These are phyloP conservation scores for Naganishia randhawae DNA, from an alignment of 768 basidiomycete genomes.

Conservation along the genomic window DNA sequence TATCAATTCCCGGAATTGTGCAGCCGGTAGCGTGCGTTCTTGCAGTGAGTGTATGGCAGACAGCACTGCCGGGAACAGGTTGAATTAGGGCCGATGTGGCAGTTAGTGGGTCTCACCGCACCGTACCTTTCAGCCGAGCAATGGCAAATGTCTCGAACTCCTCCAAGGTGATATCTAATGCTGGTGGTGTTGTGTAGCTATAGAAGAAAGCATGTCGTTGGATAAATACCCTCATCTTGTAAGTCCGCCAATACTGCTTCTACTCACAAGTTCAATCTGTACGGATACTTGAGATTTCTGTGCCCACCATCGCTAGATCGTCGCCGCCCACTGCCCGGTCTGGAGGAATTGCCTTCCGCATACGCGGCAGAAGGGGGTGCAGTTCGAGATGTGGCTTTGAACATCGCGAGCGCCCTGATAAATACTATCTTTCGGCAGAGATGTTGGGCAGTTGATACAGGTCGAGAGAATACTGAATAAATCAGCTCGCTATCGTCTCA, in stretches of 20 bases:
- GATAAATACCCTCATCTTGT: not conserved
- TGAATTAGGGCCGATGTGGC: not conserved
- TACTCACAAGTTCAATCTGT: slow-evolving; percentile 65
- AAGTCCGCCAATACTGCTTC: not conserved
- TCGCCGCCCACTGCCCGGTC: slow-evolving; percentile 41
- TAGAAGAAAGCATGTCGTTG: slow-evolving; percentile 26
- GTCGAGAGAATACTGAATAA: too few relatives aligned
- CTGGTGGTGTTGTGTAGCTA: slow-evolving; percentile 82
- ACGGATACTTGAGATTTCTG: slow-evolving; percentile 40
- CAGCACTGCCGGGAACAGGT: slow-evolving; percentile 28
- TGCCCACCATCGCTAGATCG: slow-evolving; percentile 33
- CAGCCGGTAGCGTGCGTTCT: slow-evolving; percentile 38
- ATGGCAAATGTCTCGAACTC: slow-evolving; percentile 91
- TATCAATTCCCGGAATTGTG: slow-evolving; percentile 53
- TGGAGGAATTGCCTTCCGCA: slow-evolving; percentile 23
- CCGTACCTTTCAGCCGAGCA: slow-evolving; percentile 65
- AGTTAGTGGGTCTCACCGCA: too few relatives aligned
- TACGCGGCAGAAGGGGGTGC: slow-evolving; percentile 30
- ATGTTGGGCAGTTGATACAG: too few relatives aligned
- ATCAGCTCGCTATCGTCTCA: too few relatives aligned
- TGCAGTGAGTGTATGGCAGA: slow-evolving; percentile 41
- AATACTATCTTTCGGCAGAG: too few relatives aligned
- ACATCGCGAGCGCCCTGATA: slow-evolving; percentile 33
- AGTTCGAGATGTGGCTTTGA: slow-evolving; percentile 43
- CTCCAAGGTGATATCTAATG: slow-evolving; percentile 84